phyloP scores from a whole-genome alignment of 2,329 filamentous ascomycete genomes.

The Fusarium falciforme region DNA sequence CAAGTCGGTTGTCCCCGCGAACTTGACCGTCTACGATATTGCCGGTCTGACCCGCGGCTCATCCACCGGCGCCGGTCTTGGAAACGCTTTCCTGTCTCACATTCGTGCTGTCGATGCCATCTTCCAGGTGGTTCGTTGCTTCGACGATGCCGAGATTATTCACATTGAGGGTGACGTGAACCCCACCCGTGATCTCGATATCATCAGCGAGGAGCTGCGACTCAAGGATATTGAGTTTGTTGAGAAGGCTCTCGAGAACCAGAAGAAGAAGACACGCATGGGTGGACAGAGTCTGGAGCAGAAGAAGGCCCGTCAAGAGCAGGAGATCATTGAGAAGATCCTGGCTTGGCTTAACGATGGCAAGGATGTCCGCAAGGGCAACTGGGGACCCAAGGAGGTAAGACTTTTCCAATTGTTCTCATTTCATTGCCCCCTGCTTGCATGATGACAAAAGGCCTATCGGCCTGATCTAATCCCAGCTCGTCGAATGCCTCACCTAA shows the following conservation, averaged over 20 bases:
- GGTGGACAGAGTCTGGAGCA: constrained; percentile 96
- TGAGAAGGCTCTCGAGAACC: constrained; percentile 91
- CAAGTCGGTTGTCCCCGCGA: constrained; percentile 96
- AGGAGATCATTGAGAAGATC: constrained; percentile 92
- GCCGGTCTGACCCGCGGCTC: constrained; percentile 95
- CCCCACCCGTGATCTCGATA: constrained; percentile 91
- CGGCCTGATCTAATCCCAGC: constrained; percentile 99
- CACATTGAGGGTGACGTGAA: constrained; percentile 99
- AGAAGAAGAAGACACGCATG: constrained; percentile 93
- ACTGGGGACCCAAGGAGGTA: constrained; percentile 96
- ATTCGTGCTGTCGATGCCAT: constrained; percentile 98
- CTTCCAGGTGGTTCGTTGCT: constrained; percentile 96
- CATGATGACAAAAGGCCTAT: constrained; percentile 99
- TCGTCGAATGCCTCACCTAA: constrained; percentile 91
- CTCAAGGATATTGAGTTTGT: constrained; percentile 99
- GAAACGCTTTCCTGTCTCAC: constrained; percentile 97
- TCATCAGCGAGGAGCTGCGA: constrained; percentile 95
- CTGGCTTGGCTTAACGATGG: constrained; percentile 84
- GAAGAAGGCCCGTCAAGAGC: constrained; percentile 96
- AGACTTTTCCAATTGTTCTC: constrained; percentile 49
- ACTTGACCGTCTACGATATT: constrained; percentile 98
- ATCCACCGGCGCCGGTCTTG: constrained; percentile 96
- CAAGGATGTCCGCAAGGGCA: constrained; percentile 92
- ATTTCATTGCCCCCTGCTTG: constrained; percentile 48
- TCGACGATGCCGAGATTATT: constrained; percentile 99